phyloP scores from a whole-genome alignment of 2,329 filamentous ascomycete genomes.

The Blumeria hordei region DNA sequence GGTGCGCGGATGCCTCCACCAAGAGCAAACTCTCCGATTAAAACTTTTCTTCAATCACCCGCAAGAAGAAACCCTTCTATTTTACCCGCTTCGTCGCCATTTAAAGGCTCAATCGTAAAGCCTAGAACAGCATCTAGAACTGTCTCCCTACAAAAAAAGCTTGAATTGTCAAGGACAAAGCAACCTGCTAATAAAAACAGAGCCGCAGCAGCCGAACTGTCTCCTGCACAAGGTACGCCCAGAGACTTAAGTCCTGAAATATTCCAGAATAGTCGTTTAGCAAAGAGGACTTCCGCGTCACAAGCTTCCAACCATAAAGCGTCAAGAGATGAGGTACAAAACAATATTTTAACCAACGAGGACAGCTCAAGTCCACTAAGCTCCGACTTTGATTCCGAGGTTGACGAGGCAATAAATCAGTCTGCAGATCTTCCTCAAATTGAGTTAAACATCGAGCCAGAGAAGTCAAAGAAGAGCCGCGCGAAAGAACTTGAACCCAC shows the following conservation, averaged over 20 bases:
- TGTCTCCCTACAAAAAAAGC: constrained; percentile 11
- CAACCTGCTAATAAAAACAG: neutral
- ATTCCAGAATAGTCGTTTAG: constrained; percentile 7
- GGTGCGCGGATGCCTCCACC: constrained; percentile 13
- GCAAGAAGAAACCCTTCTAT: constrained; percentile 15
- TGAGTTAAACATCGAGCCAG: constrained; percentile 10
- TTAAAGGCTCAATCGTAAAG: constrained; percentile 9
- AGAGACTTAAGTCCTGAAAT: constrained; percentile 5
- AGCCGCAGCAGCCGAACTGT: constrained; percentile 1
- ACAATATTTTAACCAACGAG: constrained; percentile 24
- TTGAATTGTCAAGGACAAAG: constrained; percentile 12
- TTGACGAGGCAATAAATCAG: constrained; percentile 4
- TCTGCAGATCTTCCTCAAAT: constrained; percentile 3
- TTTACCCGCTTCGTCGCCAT: constrained; percentile 13
- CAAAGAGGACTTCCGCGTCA: constrained; percentile 3
- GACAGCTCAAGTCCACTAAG: constrained; percentile 10
- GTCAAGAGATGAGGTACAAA: constrained; percentile 18
- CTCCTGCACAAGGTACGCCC: constrained; percentile 7
- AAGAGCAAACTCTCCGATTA: constrained; percentile 15
- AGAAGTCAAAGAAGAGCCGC: constrained; percentile 8
- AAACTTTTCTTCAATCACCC: constrained; percentile 15
- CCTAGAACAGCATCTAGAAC: constrained; percentile 8
- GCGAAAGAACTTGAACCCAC: no score
- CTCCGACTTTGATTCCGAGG: constrained; percentile 11
- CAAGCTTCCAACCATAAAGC: constrained; percentile 2